Base-by-base conservation (phyloP, 2,329 filamentous ascomycete species). In the Fusarium pseudocircinatum region DNA sequence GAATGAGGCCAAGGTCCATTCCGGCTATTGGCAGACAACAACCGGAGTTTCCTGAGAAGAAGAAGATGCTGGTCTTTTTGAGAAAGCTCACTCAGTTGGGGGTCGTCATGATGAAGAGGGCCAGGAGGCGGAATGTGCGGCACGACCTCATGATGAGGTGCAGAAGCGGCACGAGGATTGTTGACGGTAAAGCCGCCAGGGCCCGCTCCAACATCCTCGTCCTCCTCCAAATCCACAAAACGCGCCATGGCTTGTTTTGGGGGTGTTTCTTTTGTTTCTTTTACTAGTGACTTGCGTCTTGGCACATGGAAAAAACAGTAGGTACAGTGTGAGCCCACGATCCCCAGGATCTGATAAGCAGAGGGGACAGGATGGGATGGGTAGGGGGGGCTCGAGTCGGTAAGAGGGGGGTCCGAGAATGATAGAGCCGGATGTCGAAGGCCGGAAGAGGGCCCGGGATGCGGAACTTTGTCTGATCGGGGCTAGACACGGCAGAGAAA, bases 271-370 rank as follows among this genome's bases (percentile, higher is more conserved):
- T 50, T 36, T 63, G 50, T 30, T 56, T 52, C 26, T 59, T 52
- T 42, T 42, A 65, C 46, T 70, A 69, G 64, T 28, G 32, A 52
- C 43, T 50, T 65, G 40, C 46, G 65, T 44, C 66, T 69, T 69
- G 67, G 67, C 67, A 62, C 64, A 34, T 67, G 46, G 22, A 26
- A 24, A 37, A 56, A 52, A 49, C 32, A 52, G 49, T 52, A 52
- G 32, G 60, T 71, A 68, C 71, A 74, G 68, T 74, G 71, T 71
- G 71, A 58, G 39, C 34, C 28, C 40, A 37, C 54, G 24, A 54
- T 67, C 68, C 72, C 69, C 75, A 77, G 77, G 75, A 78, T 78
- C 77, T 78, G 77, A 78, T 78, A 78, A 78, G 75, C 66, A 65
- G 46, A 69, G 43, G 28, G 30, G 30, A 73, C 66, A 34, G 53